A percentile compares a stretch with the other conserved stretches of the same genome.
Evolutionary conservation across 768 basidiomycete genomes (phyloP).

Genomic region (Paxillus rubicundulus): DNA sequence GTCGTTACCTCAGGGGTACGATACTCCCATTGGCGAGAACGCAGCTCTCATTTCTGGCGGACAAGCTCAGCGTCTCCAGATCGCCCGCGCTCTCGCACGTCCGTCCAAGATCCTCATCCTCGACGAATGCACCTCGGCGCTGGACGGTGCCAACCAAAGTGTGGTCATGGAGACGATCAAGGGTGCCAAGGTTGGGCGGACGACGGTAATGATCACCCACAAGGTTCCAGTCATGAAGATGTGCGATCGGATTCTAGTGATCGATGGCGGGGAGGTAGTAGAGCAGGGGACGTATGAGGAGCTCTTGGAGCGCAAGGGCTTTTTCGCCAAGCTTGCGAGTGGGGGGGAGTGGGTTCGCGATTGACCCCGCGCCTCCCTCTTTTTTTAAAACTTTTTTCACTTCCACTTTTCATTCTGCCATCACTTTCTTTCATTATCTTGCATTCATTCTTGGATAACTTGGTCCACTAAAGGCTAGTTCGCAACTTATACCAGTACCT

Average conservation of each 20-base stretch:
- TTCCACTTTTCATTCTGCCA: not conserved
- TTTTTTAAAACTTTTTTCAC: not conserved
- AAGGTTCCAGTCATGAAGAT: constrained; percentile 86
- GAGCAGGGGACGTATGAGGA: constrained; percentile 78
- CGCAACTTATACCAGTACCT: constrained; percentile 7
- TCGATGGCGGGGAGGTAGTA: constrained; percentile 71
- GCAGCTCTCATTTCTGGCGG: constrained; percentile 90
- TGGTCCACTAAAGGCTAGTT: not conserved
- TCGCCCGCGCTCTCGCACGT: constrained; percentile 86
- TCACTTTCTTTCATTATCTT: not conserved
- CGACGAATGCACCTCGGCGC: constrained; percentile 93
- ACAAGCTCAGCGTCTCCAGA: constrained; percentile 90
- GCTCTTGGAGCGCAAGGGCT: constrained; percentile 62
- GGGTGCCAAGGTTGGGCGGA: constrained; percentile 61
- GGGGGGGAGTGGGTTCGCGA: constrained; percentile 66
- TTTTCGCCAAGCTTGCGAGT: constrained; percentile 74
- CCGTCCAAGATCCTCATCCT: constrained; percentile 73
- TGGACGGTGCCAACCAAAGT: constrained; percentile 82
- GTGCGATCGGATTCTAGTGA: constrained; percentile 86
- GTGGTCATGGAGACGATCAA: constrained; percentile 78
- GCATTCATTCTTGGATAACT: not conserved
- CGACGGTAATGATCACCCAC: constrained; percentile 92
- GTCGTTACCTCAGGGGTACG: constrained; percentile 78
- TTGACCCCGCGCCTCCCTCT: constrained; percentile 8
- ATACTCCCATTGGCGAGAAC: constrained; percentile 87